Conservation (phyloP, 805 yeast species). For the Yarrowia porcina region DNA sequence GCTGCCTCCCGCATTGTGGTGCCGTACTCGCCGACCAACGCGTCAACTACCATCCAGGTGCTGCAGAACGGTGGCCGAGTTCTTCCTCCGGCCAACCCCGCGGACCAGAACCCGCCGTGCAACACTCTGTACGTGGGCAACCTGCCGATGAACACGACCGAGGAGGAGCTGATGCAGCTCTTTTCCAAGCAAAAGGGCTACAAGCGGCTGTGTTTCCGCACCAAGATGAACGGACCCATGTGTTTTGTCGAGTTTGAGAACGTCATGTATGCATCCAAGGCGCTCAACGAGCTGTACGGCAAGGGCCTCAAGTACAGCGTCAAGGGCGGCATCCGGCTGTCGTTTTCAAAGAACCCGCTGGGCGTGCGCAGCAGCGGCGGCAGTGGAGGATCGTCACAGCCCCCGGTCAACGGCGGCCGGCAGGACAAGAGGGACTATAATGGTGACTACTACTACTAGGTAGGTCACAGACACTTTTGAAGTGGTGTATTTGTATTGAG, state of each 20-base stretch:
- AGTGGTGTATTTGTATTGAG: constrained; percentile 26
- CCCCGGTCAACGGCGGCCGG: not conserved
- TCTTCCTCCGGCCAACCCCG: constrained; percentile 76
- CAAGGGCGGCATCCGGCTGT: constrained; percentile 91
- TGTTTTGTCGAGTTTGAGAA: constrained; percentile 99
- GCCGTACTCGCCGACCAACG: constrained; percentile 37
- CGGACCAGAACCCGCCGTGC: constrained; percentile 98
- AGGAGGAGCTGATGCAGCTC: constrained; percentile 80
- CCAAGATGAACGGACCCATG: constrained; percentile 90
- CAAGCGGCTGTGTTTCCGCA: constrained; percentile 86
- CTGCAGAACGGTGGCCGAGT: constrained; percentile 42
- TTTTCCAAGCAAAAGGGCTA: constrained; percentile 90
- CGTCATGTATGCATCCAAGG: constrained; percentile 87
- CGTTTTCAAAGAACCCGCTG: constrained; percentile 93
- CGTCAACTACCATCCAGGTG: constrained; percentile 38
- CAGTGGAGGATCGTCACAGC: not conserved
- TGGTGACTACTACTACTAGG: constrained; percentile 10
- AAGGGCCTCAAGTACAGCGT: constrained; percentile 81
- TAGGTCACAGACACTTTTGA: not conserved
- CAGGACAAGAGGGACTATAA: constrained; percentile 24
- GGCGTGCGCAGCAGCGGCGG: constrained; percentile 74
- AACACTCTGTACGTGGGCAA: constrained; percentile 96
- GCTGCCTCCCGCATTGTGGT: constrained; percentile 33
- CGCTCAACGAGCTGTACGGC: constrained; percentile 91
- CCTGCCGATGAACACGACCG: constrained; percentile 95